Conservation (phyloP, 2,329 filamentous ascomycete genomes). For the Claviceps pusilla region DNA sequence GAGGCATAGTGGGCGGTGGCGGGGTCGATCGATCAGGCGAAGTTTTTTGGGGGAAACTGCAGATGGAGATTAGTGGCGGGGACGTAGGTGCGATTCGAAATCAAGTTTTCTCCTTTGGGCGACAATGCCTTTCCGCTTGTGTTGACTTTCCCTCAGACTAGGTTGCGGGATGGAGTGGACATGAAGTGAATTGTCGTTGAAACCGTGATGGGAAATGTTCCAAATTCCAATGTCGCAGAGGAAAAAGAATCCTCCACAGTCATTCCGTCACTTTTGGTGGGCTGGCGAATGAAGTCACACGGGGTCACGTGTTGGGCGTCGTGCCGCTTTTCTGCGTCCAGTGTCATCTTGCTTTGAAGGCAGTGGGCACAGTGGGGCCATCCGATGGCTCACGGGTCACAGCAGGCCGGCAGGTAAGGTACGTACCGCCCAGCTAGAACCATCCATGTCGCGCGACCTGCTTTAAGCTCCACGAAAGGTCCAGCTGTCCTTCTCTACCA, state of each 20-base stretch:
- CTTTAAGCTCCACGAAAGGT: slow-evolving; percentile 5
- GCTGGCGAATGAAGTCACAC: slow-evolving; percentile 13
- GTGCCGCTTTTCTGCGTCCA: not conserved
- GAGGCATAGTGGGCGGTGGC: slow-evolving; percentile 47
- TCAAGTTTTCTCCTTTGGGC: not conserved
- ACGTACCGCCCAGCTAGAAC: not conserved
- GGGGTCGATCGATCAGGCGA: slow-evolving; percentile 6
- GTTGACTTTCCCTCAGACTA: not conserved
- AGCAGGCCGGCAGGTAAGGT: not conserved
- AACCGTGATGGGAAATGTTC: not conserved
- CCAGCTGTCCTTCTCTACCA: slow-evolving; percentile 9
- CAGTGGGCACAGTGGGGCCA: not conserved
- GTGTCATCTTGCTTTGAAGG: too few species aligned
- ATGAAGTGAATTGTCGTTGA: not conserved
- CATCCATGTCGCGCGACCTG: not conserved
- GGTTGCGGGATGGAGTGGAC: not conserved
- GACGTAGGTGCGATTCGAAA: not conserved
- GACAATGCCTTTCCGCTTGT: not conserved
- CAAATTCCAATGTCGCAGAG: slow-evolving; percentile 6
- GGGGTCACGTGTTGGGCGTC: slow-evolving; percentile 11
- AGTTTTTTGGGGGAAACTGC: not conserved
- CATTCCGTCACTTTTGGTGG: slow-evolving; percentile 9
- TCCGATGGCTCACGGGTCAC: not conserved
- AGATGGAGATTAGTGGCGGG: not conserved
- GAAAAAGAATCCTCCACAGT: slow-evolving; percentile 5